Conservation (phyloP, 495 filamentous ascomycete genomes). For the Neurospora sp. region DNA sequence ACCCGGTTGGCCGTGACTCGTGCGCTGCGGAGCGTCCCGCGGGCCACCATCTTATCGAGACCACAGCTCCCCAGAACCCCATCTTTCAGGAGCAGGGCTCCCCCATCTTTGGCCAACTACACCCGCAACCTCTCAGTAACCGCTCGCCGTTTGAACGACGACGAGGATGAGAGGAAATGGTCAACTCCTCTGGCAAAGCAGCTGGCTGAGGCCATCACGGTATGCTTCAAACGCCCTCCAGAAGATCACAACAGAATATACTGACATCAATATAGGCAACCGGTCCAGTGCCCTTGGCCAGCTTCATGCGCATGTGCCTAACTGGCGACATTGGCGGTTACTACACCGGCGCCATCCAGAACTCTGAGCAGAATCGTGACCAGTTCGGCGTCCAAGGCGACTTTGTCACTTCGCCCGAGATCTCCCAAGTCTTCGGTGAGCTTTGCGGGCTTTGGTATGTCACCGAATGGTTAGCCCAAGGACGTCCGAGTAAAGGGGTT, state of each 20-base stretch:
- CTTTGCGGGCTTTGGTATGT: constrained; percentile 89
- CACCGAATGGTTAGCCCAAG: constrained; percentile 92
- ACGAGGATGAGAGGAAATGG: constrained; percentile 48
- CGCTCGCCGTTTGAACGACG: not conserved
- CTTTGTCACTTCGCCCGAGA: constrained; percentile 94
- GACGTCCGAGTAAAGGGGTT: constrained; percentile 55
- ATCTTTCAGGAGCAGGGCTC: not conserved
- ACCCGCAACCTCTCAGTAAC: constrained; percentile 12
- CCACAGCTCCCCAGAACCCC: not conserved
- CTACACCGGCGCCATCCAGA: constrained; percentile 62
- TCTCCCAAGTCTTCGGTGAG: constrained; percentile 94
- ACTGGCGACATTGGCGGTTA: constrained; percentile 87
- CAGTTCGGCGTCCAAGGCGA: constrained; percentile 88
- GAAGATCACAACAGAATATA: not conserved
- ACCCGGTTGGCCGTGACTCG: constrained; percentile 16
- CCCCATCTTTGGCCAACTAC: not conserved
- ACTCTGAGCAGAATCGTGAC: constrained; percentile 43
- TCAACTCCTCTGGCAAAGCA: constrained; percentile 84
- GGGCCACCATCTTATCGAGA: constrained; percentile 8
- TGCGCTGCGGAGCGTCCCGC: constrained; percentile 8
- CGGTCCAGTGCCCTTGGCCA: constrained; percentile 81
- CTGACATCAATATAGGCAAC: constrained; percentile 44
- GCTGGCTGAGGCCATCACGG: constrained; percentile 73
- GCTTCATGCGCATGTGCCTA: constrained; percentile 97
- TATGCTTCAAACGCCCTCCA: constrained; percentile 22